Evolutionary conservation across 1,139 yeast genomes (phyloP).

Genomic region (Sugiyamaella sp.): DNA sequence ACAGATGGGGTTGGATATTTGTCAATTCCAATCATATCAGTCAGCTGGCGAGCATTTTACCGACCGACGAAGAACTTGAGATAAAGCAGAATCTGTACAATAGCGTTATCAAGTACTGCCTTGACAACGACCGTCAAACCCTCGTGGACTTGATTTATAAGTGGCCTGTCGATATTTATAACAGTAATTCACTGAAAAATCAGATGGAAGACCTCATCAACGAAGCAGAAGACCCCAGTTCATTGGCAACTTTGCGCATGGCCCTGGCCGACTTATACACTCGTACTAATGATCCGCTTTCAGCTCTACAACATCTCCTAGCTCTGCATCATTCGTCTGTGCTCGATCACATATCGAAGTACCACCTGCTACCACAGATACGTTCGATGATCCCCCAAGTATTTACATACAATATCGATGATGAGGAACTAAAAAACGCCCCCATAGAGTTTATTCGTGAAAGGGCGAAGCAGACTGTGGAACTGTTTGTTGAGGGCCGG

Average conservation of each 20-base stretch:
- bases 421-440: constrained; percentile 44
- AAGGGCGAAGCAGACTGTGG: constrained; percentile 51
- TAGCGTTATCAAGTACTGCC: constrained; percentile 54
- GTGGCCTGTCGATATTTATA: constrained; percentile 67
- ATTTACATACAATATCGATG: constrained; percentile 50
- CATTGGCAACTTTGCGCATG: constrained; percentile 45
- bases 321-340: constrained; percentile 57
- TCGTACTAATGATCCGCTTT: constrained; percentile 57
- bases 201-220: constrained; percentile 51
- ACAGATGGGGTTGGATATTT: constrained; percentile 61
- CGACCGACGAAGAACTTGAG: constrained; percentile 48
- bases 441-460: constrained; percentile 51
- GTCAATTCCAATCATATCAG: constrained; percentile 53
- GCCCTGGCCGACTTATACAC: constrained; percentile 61
- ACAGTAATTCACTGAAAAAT: constrained; percentile 50
- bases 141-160: constrained; percentile 48
- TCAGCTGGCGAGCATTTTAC: constrained; percentile 57
- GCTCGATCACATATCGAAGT: constrained; percentile 57
- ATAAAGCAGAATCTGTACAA: constrained; percentile 53
- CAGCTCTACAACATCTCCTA: constrained; percentile 66
- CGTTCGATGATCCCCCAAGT: constrained; percentile 54
- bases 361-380: constrained; percentile 63
- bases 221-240: constrained; percentile 28
- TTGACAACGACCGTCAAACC: constrained; percentile 44
- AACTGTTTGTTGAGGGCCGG: constrained; percentile 62